Evolutionary conservation across 805 yeast genomes (phyloP).

Genomic region (Maudiozyma barnettii): DNA sequence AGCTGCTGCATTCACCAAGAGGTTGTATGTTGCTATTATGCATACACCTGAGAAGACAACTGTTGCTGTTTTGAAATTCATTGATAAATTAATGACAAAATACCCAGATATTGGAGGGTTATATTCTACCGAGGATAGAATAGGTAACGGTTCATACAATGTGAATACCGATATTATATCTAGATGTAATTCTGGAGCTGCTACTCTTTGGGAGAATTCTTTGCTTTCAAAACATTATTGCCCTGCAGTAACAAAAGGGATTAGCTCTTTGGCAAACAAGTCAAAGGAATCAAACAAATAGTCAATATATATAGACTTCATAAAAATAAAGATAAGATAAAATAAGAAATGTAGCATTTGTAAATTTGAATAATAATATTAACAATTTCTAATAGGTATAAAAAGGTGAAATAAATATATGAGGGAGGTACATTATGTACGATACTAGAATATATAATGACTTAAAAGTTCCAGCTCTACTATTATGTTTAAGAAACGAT

Average conservation of each 20-base stretch:
- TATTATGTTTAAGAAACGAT: constrained; percentile 12
- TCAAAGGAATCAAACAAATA: constrained; percentile 20
- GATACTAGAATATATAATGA: background rate
- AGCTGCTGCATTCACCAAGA: constrained; percentile 74
- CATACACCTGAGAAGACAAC: constrained; percentile 85
- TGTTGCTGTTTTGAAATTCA: constrained; percentile 64
- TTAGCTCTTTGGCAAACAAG: constrained; percentile 33
- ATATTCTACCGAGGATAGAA: constrained; percentile 80
- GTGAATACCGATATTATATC: constrained; percentile 58
- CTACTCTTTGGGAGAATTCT: constrained; percentile 83
- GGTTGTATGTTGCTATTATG: constrained; percentile 55
- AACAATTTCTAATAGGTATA: background rate
- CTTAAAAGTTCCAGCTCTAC: background rate
- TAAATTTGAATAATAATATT: background rate
- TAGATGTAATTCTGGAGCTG: constrained; percentile 77
- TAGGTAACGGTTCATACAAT: constrained; percentile 69
- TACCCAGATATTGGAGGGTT: constrained; percentile 66
- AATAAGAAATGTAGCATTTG: background rate
- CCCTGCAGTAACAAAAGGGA: constrained; percentile 69
- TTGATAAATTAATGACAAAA: constrained; percentile 64
- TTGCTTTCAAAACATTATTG: constrained; percentile 74
- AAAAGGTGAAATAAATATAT: background rate
- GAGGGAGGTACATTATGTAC: background rate
- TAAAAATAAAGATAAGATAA: background rate
- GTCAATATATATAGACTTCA: background rate